phyloP scores from a whole-genome alignment of 192 early-diverging fungal species.

The Entomortierella lignicola region DNA sequence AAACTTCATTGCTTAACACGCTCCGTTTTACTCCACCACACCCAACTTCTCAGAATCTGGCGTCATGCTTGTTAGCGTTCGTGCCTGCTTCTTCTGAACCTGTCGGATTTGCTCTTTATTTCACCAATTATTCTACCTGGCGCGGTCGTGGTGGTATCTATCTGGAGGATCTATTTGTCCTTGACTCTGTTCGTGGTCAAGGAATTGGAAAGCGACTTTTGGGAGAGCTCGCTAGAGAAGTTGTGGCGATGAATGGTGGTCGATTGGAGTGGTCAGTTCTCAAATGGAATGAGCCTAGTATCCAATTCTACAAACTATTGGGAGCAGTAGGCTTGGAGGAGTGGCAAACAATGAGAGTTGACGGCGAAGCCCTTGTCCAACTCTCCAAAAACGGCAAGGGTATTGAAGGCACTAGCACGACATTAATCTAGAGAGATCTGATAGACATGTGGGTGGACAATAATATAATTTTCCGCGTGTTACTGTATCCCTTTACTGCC shows the following conservation, averaged over 20 bases:
- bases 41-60: slow-evolving; percentile 73
- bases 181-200: slow-evolving; percentile 67
- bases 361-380: slow-evolving; percentile 65
- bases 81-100: slow-evolving; percentile 41
- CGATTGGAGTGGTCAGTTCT: slow-evolving; percentile 88
- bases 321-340: slow-evolving; percentile 77
- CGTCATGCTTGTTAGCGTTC: slow-evolving; percentile 24
- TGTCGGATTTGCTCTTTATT: slow-evolving; percentile 87
- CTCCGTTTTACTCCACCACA: slow-evolving; percentile 74
- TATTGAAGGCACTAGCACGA: slow-evolving; percentile 41
- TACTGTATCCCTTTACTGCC: too few species aligned
- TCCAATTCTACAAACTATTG: slow-evolving; percentile 79
- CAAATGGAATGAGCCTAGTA: slow-evolving; percentile 87
- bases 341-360: slow-evolving; percentile 82
- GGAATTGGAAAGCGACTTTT: slow-evolving; percentile 80
- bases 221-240: slow-evolving; percentile 72
- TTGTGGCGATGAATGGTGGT: slow-evolving; percentile 73
- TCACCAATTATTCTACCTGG: slow-evolving; percentile 87
- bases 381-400: slow-evolving; percentile 55
- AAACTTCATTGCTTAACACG: slow-evolving; percentile 66
- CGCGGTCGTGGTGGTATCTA: slow-evolving; percentile 81
- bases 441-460: too few species aligned
- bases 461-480: too few species aligned
- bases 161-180: slow-evolving; percentile 87
- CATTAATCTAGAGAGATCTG: slow-evolving; percentile 3